phyloP scores from a whole-genome alignment of 768 basidiomycete species.

The Hygrocybe coccinea region DNA sequence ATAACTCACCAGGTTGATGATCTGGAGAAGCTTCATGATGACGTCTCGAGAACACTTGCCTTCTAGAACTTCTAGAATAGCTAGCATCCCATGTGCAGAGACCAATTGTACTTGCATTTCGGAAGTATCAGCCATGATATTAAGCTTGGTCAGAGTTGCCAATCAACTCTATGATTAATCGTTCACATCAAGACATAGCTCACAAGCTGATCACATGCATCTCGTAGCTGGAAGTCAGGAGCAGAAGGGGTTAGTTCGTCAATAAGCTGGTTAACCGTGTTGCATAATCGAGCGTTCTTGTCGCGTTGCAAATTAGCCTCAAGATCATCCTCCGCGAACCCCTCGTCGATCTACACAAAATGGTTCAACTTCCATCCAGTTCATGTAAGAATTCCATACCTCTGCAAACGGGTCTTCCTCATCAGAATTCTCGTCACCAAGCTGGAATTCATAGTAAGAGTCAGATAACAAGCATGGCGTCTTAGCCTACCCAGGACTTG shows the following conservation, averaged over 20 bases:
- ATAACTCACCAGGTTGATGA: conserved; percentile 74
- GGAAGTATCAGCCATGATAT: conserved; percentile 69
- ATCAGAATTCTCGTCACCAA: conserved; percentile 78
- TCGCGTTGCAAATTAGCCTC: conserved; percentile 91
- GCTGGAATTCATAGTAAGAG: conserved; percentile 32
- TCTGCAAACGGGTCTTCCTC: conserved; percentile 97
- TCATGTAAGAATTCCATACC: conserved; percentile 35
- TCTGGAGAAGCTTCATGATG: conserved; percentile 76
- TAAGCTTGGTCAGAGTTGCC: conserved; percentile 44
- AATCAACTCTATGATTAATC: not conserved
- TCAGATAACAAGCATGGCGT: not conserved
- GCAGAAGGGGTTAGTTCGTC: conserved; percentile 81
- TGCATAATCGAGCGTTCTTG: conserved; percentile 84
- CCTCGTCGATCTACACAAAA: conserved; percentile 74
- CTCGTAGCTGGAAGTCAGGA: conserved; percentile 75
- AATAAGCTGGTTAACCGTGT: conserved; percentile 75
- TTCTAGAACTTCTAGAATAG: conserved; percentile 90
- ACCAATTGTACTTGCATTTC: conserved; percentile 88
- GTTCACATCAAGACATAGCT: conserved; percentile 20
- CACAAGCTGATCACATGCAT: conserved; percentile 86
- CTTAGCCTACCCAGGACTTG: conserved; percentile 71
- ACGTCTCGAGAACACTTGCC: conserved; percentile 82
- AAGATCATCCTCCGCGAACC: conserved; percentile 85
- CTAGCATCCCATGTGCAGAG: conserved; percentile 90
- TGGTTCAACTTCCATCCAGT: not conserved